Conservation (phyloP, 1,139 yeast species). For the Geotrichum siamense region DNA sequence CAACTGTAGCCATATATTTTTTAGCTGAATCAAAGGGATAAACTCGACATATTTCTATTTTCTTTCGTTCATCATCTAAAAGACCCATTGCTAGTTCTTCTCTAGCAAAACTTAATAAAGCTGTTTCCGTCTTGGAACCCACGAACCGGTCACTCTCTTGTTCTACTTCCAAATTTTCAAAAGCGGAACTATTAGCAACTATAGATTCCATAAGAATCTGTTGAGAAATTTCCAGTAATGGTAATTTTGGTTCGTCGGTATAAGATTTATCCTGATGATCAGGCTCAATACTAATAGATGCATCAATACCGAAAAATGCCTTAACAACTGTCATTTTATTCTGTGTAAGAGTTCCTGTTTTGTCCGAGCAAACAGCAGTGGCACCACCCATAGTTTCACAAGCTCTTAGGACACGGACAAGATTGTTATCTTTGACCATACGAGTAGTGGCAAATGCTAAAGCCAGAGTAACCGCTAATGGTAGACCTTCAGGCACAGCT, state of each 20-base stretch:
- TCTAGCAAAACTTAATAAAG: constrained; percentile 64
- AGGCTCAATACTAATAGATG: constrained; percentile 36
- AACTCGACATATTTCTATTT: constrained; percentile 50
- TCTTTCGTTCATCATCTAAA: constrained; percentile 37
- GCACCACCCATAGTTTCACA: constrained; percentile 99
- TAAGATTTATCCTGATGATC: constrained; percentile 8
- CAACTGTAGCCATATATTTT: constrained; percentile 85
- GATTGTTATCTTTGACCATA: constrained; percentile 93
- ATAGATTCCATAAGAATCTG: constrained; percentile 52
- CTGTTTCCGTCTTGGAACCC: constrained; percentile 94
- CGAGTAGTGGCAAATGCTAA: constrained; percentile 96
- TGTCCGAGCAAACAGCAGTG: constrained; percentile 93
- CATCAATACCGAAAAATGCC: constrained; percentile 51
- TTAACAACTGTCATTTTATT: constrained; percentile 84
- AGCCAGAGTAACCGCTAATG: constrained; percentile 91
- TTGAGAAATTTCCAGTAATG: constrained; percentile 33
- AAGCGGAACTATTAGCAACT: constrained; percentile 78
- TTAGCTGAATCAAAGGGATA: constrained; percentile 90
- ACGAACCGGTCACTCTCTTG: constrained; percentile 45
- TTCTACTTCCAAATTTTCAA: constrained; percentile 49
- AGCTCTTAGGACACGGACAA: constrained; percentile 86
- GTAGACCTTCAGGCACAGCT: constrained; percentile 97
- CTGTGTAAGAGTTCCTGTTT: constrained; percentile 91
- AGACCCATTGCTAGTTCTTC: constrained; percentile 45
- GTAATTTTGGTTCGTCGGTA: constrained; percentile 16